phyloP scores from a whole-genome alignment of 1,284 basidiomycete species.

The Rhodotorula sp. region DNA sequence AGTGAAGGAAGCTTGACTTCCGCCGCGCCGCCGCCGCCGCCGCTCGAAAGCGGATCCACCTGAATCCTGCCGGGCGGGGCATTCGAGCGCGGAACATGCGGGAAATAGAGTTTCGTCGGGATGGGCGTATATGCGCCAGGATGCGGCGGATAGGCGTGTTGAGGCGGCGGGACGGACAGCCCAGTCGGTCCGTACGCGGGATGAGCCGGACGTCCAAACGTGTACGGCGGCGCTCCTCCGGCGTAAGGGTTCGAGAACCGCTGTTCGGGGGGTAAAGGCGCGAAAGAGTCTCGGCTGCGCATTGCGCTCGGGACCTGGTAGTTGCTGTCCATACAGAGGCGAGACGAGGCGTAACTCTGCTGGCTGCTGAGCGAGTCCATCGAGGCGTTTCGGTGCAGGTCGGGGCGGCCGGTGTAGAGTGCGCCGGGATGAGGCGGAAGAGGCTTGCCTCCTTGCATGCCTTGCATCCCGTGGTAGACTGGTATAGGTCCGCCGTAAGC shows the following conservation, averaged over 20 bases:
- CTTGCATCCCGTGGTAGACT: not conserved
- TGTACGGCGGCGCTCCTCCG: not conserved
- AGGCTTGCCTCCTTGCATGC: not conserved
- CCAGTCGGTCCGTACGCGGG: not conserved
- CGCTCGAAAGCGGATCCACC: not conserved
- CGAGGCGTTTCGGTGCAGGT: conserved; percentile 19
- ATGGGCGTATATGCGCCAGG: not conserved
- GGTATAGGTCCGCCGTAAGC: not conserved
- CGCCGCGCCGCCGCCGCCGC: not conserved
- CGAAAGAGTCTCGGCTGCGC: conserved; percentile 1
- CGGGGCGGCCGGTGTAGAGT: conserved; percentile 1
- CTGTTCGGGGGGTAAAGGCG: not conserved
- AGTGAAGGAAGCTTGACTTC: not conserved
- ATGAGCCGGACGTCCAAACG: no score
- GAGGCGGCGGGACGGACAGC: not conserved
- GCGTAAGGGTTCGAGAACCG: not conserved
- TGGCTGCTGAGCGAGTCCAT: conserved; percentile 23
- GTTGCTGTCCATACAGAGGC: not conserved
- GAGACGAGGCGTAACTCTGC: conserved; percentile 8
- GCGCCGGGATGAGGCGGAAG: not conserved
- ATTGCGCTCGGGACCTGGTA: not conserved
- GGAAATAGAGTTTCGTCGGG: conserved; percentile 29
- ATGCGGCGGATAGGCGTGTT: not conserved
- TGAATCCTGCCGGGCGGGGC: conserved; percentile 1
- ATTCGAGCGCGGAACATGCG: conserved; percentile 12